Base-by-base conservation (phyloP, 371 early-diverging fungal genomes). In the Mucor piriformis region DNA sequence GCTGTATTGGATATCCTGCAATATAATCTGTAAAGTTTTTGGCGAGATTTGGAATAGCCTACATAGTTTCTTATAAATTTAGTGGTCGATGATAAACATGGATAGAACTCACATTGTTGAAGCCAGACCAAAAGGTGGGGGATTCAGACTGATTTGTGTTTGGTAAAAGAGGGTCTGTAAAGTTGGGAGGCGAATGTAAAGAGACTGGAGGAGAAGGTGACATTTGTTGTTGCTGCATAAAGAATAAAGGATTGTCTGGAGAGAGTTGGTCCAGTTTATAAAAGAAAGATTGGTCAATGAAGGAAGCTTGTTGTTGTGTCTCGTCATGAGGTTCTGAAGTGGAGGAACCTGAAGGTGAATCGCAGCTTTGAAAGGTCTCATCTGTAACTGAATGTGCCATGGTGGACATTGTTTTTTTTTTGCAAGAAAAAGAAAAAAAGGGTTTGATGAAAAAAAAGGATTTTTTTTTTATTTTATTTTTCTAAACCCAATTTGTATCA, bases 11-110 rank as follows among this genome's bases (percentile, higher is more conserved):
- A 58, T 72, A 74, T 32, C 57, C 57, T 16, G 71, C 57, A 25
- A 77, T 59, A 57, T 81, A 76, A 42, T 77, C 78, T 38, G 76
- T 74, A 34, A 77, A 73, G 57, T 75, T 77, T 33, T 70, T 71
- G 0, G 77, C 74, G 8, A 81, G 63, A 18, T 67, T 74, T 7
- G 81, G 81, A 43, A 81, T 81, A 33, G 77, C 72, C 56, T 76
- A 73, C 7, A 12, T 15, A 15, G 13, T 38, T 38, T 12, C 16
- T n/a, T 68, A 66, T 34, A 70, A 66, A 29, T 4, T 16, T 27
- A 29, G 7, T n/a, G 3, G n/a, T n/a, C n/a, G n/a, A n/a, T n/a
- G n/a, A n/a, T n/a, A n/a, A n/a, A 40, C 20, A 47, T 11, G 16
- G 8, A 13, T 33, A 32, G 7, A 21, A 33, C 35, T 67, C 64